Evolutionary conservation across 129 eudicot species (phyloP), one percentile per base, ranked within the genome.

Genomic region (Flaveria trinervia): DNA sequence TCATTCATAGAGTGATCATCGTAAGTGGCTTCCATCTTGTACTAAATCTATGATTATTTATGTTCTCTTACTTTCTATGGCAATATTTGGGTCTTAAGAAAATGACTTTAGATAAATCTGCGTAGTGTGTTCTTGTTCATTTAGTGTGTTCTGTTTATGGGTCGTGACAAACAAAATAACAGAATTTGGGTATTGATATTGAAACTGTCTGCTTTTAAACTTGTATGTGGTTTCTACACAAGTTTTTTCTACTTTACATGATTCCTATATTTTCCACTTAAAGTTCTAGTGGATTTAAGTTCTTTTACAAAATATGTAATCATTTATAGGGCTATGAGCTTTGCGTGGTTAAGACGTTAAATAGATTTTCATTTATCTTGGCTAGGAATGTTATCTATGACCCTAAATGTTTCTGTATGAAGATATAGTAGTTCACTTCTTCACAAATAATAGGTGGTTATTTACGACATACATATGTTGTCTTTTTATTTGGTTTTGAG

Each of bases 11-110:
- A 3, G 13, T 26, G 5, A 28, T 4, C 14, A 28, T 61, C 41
- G 20, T 25, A 61, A 26, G 67, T 25, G 41, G 43, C 67, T 26
- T 61, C 39, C 26, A 1, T 61, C 67, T 26, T 25, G 67, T 12
- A 25, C 28, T 61, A 18, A 25, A 61, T 61, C 41, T 26, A 61
- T 25, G 67, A 61, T 13, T 25, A 61, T 26, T 61, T 61, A 60
- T 23, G 11, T 60, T 23, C n/a, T 10, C n/a, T 60, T 11, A 23
- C 14, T 13, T 56, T 13, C 6, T 30, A 15, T 64, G 69, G 46
- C 30, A 66, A 36, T 66, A 9, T 66, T 39, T 66, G 26, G 49
- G 41, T 49, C 41, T 66, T 39, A 66, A 15, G 70, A 62, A 15
- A 12, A 26, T 64, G 26, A 64, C 46, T 64, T 64, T 6, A 62